phyloP scores from a whole-genome alignment of 129 eudicot species.

The Lactuca saligna region DNA sequence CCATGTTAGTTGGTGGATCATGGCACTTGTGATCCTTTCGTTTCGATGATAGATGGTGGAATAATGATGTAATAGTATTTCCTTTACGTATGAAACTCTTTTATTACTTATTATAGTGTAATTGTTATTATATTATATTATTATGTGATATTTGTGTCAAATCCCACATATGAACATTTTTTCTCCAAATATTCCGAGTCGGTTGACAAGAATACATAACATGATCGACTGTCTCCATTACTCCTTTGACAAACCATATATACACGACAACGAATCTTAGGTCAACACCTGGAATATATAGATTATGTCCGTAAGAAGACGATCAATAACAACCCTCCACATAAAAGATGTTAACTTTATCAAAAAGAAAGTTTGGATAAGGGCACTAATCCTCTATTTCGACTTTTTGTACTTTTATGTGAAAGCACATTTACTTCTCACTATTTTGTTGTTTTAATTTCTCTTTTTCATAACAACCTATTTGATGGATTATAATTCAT shows the following conservation, averaged over 20 bases:
- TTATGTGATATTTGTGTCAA: background rate
- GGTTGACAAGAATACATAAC: no score
- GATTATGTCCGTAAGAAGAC: no score
- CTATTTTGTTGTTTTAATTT: no score
- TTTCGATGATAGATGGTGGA: constrained; percentile 13
- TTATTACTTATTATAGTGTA: background rate
- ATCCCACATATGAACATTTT: no score
- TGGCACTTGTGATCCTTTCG: background rate
- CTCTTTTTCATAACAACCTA: background rate
- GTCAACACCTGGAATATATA: no score
- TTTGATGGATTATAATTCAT: background rate
- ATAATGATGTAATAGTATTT: background rate
- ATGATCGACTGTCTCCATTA: no score
- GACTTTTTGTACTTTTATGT: background rate
- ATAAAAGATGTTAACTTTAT: no score
- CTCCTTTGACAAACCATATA: no score
- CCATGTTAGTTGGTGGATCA: constrained; percentile 22
- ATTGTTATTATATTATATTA: no score
- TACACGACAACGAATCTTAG: no score
- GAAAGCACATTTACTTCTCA: background rate
- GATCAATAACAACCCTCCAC: no score
- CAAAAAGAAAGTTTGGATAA: background rate
- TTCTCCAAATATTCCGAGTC: no score
- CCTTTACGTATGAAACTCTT: background rate
- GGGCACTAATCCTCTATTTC: background rate